Conservation (phyloP, 2,329 filamentous ascomycete species). For the Dothistroma septosporum region DNA sequence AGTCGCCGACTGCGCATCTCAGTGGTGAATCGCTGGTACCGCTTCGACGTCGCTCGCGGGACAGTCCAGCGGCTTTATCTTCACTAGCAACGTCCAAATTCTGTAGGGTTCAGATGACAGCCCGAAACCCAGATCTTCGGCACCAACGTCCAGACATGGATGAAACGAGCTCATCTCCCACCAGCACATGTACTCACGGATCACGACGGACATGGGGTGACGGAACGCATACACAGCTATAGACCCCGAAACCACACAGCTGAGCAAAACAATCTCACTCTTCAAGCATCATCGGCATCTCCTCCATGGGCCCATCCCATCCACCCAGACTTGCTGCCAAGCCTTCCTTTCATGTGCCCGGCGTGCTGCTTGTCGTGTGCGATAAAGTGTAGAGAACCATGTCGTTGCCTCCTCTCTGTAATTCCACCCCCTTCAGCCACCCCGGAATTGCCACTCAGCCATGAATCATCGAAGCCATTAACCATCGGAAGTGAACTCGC, state of each 20-base stretch:
- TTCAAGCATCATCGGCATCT: constrained; percentile 1
- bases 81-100: background rate
- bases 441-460: constrained; percentile 2
- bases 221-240: constrained; percentile 2
- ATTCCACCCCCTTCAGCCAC: background rate
- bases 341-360: constrained; percentile 2
- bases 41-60: background rate
- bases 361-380: constrained; percentile 6
- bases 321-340: background rate
- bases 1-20: background rate
- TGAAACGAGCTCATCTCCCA: background rate
- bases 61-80: background rate
- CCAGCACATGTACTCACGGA: background rate
- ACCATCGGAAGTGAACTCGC: background rate
- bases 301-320: background rate
- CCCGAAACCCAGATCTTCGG: background rate
- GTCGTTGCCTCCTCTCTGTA: background rate
- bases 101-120: background rate
- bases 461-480: background rate
- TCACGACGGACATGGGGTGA: background rate
- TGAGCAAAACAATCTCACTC: background rate
- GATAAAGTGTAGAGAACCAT: background rate
- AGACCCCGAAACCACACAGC: background rate
- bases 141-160: background rate
- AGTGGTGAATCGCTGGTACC: background rate